These are phyloP conservation scores for Dryas octopetala DNA, from an alignment of 306 rosid species.

Conservation along the genomic window DNA sequence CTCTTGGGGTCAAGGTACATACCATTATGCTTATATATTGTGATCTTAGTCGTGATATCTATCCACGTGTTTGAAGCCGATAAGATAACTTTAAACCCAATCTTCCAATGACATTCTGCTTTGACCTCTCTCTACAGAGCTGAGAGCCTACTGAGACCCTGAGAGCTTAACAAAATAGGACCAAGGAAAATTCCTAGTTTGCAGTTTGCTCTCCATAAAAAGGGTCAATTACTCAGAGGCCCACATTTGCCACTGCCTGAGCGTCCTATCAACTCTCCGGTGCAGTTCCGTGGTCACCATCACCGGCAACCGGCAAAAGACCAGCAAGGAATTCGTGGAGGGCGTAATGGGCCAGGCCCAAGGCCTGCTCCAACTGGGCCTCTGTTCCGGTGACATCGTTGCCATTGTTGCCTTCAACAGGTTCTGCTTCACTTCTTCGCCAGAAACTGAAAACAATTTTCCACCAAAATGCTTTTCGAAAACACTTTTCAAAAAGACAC, in stretches of 20 bases:
- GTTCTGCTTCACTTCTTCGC: conserved; percentile 12
- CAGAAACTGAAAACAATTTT: not conserved
- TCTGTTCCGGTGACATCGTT: conserved; percentile 61
- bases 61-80: not conserved
- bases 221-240: conserved; percentile 47
- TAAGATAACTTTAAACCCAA: conserved; percentile 3
- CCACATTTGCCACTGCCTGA: conserved; percentile 85
- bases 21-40: no score
- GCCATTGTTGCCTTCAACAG: conserved; percentile 84
- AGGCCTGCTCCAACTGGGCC: conserved; percentile 57
- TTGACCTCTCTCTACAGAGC: not conserved
- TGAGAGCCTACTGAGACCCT: not conserved
- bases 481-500: no score
- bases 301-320: conserved; percentile 43
- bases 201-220: not conserved
- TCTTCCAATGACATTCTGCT: not conserved
- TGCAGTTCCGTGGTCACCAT: conserved; percentile 39
- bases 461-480: not conserved
- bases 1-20: no score
- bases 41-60: not conserved
- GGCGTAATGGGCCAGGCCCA: conserved; percentile 53
- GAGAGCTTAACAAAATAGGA: not conserved
- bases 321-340: conserved; percentile 53
- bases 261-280: conserved; percentile 42
- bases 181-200: not conserved